Evolutionary conservation across 169 alveolate species (phyloP).

Genomic region (Besnoitia besnoiti): DNA sequence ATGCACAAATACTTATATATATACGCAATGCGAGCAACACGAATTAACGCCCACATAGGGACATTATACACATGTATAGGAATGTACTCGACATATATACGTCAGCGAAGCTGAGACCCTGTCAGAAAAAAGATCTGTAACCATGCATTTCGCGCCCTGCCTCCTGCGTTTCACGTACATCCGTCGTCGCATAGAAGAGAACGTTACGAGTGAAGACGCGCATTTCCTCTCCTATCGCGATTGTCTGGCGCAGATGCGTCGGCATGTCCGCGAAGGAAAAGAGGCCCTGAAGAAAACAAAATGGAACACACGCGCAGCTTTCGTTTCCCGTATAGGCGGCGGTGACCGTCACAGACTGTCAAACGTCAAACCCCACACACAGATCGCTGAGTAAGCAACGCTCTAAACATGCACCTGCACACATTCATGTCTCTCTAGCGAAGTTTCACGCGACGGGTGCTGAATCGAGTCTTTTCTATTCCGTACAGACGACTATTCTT

Average conservation of each 20-base stretch:
- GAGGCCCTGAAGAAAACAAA: not conserved
- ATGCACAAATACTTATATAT: not conserved
- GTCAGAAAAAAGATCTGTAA: not conserved
- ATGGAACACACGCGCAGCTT: too few relatives aligned
- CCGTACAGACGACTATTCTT: too few relatives aligned
- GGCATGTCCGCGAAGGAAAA: not conserved
- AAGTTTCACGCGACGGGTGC: too few relatives aligned
- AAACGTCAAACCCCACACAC: too few relatives aligned
- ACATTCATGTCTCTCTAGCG: too few relatives aligned
- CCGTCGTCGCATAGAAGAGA: conserved; percentile 19
- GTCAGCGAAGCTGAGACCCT: not conserved
- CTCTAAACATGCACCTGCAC: too few relatives aligned
- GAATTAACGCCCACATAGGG: not conserved
- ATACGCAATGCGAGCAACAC: too few relatives aligned
- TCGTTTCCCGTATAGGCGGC: too few relatives aligned
- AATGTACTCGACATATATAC: not conserved
- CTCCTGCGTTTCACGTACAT: not conserved
- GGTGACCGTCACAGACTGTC: too few relatives aligned
- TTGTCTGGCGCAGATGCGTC: not conserved
- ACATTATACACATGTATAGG: not conserved
- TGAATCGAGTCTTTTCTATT: too few relatives aligned
- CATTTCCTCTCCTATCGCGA: conserved; percentile 5
- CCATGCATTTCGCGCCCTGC: not conserved
- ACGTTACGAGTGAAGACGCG: not conserved
- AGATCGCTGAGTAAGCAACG: too few relatives aligned